phyloP scores from a whole-genome alignment of 768 basidiomycete genomes.

The Dendrothele bispora region DNA sequence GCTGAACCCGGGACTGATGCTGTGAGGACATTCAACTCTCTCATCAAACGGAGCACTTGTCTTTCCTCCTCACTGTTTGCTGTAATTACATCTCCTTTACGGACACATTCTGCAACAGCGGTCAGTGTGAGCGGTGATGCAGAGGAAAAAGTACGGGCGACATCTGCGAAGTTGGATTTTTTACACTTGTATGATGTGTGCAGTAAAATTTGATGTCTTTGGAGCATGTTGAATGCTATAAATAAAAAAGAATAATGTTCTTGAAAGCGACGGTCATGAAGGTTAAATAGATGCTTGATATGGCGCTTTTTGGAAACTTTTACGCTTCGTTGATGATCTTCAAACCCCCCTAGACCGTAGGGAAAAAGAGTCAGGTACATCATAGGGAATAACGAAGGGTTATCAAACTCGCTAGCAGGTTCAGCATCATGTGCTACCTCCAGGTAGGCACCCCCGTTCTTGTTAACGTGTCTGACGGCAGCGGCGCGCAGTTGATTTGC shows the following conservation, averaged over 20 bases:
- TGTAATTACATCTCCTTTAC: slow-evolving; percentile 4
- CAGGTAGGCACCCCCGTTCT: too few species aligned
- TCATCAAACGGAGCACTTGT: slow-evolving; percentile 11
- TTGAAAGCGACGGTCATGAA: slow-evolving; percentile 23
- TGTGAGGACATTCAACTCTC: slow-evolving; percentile 4
- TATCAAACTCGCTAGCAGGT: too few species aligned
- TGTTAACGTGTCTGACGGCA: slow-evolving; percentile 31
- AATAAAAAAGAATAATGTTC: slow-evolving; percentile 27
- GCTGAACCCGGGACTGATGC: slow-evolving; percentile 15
- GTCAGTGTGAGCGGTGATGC: slow-evolving; percentile 12
- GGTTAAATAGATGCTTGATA: slow-evolving; percentile 23
- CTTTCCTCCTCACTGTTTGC: slow-evolving; percentile 17
- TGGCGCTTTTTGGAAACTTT: slow-evolving; percentile 21
- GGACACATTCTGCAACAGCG: slow-evolving; percentile 9
- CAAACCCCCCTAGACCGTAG: too few species aligned
- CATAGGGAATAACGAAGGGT: too few species aligned
- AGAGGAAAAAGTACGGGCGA: slow-evolving; percentile 13
- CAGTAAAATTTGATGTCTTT: slow-evolving; percentile 16
- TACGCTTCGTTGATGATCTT: neutral
- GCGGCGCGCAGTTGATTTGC: slow-evolving; percentile 29
- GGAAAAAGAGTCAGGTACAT: too few species aligned
- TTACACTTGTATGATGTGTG: slow-evolving; percentile 28
- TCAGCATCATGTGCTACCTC: too few species aligned
- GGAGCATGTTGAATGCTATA: slow-evolving; percentile 28
- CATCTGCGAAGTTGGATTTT: slow-evolving; percentile 8